Evolutionary conservation across 495 filamentous ascomycete genomes (phyloP).

Genomic region (Gamarada debralockiae): DNA sequence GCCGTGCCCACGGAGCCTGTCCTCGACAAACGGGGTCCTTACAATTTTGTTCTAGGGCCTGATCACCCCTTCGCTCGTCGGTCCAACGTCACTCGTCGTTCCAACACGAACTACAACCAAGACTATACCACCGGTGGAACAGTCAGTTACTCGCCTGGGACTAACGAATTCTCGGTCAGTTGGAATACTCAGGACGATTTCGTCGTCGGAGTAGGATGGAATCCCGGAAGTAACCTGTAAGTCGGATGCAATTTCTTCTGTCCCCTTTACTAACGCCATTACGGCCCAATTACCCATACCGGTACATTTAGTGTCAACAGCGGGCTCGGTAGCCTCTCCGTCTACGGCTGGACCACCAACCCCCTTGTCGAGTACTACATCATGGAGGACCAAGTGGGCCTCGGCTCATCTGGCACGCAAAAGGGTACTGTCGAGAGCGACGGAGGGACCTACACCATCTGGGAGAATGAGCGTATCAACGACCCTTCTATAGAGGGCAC

Average conservation of each 20-base stretch:
- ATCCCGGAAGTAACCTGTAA: not conserved
- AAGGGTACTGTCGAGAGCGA: conserved; percentile 54
- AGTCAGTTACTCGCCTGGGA: not conserved
- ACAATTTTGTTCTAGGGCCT: not conserved
- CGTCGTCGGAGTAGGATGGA: not conserved
- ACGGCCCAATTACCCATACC: not conserved
- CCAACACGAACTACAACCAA: not conserved
- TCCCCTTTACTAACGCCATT: too few relatives aligned
- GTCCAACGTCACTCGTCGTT: not conserved
- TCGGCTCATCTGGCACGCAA: not conserved
- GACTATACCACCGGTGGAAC: not conserved
- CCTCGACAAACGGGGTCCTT: not conserved
- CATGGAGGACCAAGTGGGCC: not conserved
- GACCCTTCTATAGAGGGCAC: conserved; percentile 54
- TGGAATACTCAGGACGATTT: not conserved
- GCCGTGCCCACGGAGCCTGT: not conserved
- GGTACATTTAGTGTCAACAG: not conserved
- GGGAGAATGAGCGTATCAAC: conserved; percentile 52
- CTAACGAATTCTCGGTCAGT: not conserved
- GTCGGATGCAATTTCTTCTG: too few relatives aligned
- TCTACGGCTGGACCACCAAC: not conserved
- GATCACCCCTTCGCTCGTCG: not conserved
- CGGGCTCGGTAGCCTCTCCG: not conserved
- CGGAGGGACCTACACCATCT: conserved; percentile 61
- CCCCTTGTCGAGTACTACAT: not conserved